Conservation (phyloP, 345 rosid species). For the Toxicodendron radicans region DNA sequence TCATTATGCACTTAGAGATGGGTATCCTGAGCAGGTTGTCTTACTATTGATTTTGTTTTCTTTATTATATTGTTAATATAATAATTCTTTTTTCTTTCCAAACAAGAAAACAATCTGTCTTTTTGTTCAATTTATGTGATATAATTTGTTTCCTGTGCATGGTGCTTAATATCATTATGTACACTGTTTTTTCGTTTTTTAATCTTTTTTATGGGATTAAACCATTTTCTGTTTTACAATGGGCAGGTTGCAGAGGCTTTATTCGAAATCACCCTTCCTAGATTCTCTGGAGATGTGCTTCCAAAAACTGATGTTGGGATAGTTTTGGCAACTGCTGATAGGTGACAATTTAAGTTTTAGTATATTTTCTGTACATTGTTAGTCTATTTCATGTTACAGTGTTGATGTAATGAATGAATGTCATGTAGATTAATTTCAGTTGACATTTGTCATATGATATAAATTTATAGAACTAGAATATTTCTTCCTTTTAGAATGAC, state of each 20-base stretch:
- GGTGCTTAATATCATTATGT: constrained; percentile 5
- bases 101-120: too few relatives aligned
- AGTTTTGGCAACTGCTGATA: constrained; percentile 87
- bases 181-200: background rate
- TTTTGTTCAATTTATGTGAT: background rate
- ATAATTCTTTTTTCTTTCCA: background rate
- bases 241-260: constrained; percentile 88
- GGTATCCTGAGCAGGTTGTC: constrained; percentile 80
- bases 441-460: too few relatives aligned
- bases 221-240: background rate
- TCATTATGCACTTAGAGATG: constrained; percentile 94
- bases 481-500: constrained; percentile 4
- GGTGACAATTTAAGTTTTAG: constrained; percentile 43
- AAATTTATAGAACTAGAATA: background rate
- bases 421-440: too few relatives aligned
- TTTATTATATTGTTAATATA: background rate
- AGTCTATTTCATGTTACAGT: too few relatives aligned
- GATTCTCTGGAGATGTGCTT: constrained; percentile 86
- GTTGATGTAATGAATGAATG: too few relatives aligned
- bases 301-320: constrained; percentile 85
- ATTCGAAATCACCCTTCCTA: constrained; percentile 80
- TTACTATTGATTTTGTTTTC: constrained; percentile 15
- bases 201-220: constrained; percentile 7
- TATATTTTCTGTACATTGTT: constrained; percentile 5
- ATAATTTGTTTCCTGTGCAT: background rate